These are phyloP conservation scores for Xylariomycetidae sp. DNA, from an alignment of 2,329 filamentous ascomycete genomes.

Conservation along the genomic window DNA sequence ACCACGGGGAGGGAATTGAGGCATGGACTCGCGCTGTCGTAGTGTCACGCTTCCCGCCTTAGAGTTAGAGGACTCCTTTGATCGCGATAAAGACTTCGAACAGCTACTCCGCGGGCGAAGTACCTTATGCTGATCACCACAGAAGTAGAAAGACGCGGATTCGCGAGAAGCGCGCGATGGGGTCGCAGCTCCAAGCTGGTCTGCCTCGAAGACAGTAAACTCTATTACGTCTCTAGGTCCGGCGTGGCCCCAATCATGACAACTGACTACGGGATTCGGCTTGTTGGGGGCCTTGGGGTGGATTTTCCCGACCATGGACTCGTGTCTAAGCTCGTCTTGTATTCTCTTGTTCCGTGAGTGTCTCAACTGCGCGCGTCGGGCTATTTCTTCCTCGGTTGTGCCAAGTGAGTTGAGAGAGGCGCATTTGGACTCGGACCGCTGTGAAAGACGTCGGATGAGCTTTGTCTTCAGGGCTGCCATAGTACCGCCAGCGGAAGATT, in stretches of 20 bases:
- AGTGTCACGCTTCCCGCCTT: no score
- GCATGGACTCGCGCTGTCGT: no score
- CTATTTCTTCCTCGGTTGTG: conserved; percentile 47
- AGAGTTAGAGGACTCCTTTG: no score
- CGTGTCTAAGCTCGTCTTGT: conserved; percentile 51
- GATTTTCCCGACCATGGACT: no score
- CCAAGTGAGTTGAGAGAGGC: conserved; percentile 38
- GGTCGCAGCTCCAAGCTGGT: conserved; percentile 10
- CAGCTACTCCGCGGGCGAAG: no score
- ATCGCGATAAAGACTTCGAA: no score
- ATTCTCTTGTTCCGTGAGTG: conserved; percentile 52
- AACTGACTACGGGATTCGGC: conserved; percentile 27
- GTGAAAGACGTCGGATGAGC: conserved; percentile 42
- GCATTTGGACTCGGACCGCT: conserved; percentile 35
- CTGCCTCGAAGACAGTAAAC: conserved; percentile 31
- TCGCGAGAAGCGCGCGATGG: no score
- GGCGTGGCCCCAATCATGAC: no score
- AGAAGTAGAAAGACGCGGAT: no score
- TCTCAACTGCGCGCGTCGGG: conserved; percentile 51
- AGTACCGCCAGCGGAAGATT: conserved; percentile 31
- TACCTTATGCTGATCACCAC: no score
- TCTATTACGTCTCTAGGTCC: conserved; percentile 48
- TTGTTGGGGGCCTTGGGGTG: no score
- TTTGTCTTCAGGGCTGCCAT: conserved; percentile 41
- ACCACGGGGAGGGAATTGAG: no score